Percentiles rank a stretch among this genome's conserved stretches.
phyloP scores from a whole-genome alignment of 768 basidiomycete species.

The Ramaria rubella region DNA sequence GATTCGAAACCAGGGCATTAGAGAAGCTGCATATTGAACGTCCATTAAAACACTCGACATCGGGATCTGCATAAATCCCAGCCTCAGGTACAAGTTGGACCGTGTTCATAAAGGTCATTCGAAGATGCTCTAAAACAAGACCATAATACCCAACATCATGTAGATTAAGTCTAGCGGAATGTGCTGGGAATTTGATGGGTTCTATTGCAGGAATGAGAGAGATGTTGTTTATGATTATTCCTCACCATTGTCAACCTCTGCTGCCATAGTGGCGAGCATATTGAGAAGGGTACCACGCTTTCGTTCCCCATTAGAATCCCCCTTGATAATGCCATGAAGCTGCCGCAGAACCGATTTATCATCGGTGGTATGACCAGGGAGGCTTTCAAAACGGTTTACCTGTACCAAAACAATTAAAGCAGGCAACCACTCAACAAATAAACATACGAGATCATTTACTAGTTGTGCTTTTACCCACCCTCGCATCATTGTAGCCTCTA shows the following conservation, averaged over 20 bases:
- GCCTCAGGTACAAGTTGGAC: not conserved
- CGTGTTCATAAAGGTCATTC: not conserved
- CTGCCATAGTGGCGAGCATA: constrained; percentile 10
- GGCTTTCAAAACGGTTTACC: not conserved
- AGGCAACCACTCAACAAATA: not conserved
- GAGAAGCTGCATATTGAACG: not conserved
- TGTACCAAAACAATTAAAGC: not conserved
- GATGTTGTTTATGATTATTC: constrained; percentile 2
- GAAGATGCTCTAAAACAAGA: not conserved
- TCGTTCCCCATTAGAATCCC: constrained; percentile 11
- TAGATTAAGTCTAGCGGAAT: not conserved
- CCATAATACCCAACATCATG: not conserved
- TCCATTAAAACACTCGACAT: not conserved
- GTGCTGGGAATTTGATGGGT: not conserved
- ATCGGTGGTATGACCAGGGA: not conserved
- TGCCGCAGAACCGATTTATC: not conserved
- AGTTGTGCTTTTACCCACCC: constrained; percentile 16
- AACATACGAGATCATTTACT: constrained; percentile 15
- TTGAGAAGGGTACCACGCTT: constrained; percentile 14
- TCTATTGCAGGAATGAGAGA: not conserved
- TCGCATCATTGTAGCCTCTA: constrained; percentile 21
- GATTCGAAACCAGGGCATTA: not conserved
- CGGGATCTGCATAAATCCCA: not conserved
- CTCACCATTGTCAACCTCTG: constrained; percentile 2
- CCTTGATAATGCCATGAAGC: constrained; percentile 6